These are phyloP conservation scores for Lachnellula arida DNA, from an alignment of 2,329 filamentous ascomycete species.

Conservation along the genomic window DNA sequence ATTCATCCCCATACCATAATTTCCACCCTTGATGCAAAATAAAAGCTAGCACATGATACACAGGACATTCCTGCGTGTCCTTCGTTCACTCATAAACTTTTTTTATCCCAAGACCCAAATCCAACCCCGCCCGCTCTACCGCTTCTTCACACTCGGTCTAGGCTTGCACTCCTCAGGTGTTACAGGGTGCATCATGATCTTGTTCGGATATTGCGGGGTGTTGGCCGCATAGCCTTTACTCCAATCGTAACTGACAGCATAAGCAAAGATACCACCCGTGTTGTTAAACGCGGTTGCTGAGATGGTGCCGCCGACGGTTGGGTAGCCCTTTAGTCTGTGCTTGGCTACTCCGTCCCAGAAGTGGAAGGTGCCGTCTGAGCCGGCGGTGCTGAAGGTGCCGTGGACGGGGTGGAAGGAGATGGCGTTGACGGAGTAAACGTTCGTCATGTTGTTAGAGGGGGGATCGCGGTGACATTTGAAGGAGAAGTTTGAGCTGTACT, in stretches of 20 bases:
- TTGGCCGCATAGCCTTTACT: constrained; percentile 91
- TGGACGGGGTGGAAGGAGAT: constrained; percentile 97
- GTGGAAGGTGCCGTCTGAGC: constrained; percentile 92
- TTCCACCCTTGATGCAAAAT: constrained; percentile 2
- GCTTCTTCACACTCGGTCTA: constrained; percentile 35
- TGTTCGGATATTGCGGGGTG: constrained; percentile 67
- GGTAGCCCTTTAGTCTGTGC: constrained; percentile 85
- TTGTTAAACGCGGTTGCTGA: constrained; percentile 88
- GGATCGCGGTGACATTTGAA: constrained; percentile 97
- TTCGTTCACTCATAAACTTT: neutral
- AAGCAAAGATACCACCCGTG: constrained; percentile 78
- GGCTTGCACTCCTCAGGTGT: constrained; percentile 59
- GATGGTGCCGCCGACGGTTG: constrained; percentile 79
- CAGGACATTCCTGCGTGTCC: neutral
- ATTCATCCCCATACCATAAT: constrained; percentile 8
- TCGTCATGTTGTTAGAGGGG: constrained; percentile 69
- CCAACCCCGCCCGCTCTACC: constrained; percentile 17
- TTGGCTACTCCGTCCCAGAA: constrained; percentile 95
- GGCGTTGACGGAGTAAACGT: constrained; percentile 92
- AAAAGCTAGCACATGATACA: neutral
- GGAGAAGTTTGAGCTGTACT: constrained; percentile 78
- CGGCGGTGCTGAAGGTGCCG: constrained; percentile 97
- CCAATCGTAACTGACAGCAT: constrained; percentile 96
- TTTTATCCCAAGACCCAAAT: neutral
- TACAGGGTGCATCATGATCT: constrained; percentile 82